These are phyloP conservation scores for Rhodotorula mucilaginosa DNA, from an alignment of 1,284 basidiomycete species.

Conservation along the genomic window DNA sequence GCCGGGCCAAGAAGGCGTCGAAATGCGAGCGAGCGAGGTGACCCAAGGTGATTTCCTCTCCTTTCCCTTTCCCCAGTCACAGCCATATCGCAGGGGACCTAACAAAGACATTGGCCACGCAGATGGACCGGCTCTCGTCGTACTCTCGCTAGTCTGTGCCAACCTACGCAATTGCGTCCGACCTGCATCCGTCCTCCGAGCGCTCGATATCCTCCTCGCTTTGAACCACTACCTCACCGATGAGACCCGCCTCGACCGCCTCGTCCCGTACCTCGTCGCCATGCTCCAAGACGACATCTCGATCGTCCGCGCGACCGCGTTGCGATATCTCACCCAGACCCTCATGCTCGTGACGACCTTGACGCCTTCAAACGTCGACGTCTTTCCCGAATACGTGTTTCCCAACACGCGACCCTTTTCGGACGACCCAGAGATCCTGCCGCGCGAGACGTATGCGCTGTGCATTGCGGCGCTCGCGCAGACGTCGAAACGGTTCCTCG, in stretches of 20 bases:
- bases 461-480: constrained; percentile 80
- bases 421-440: constrained; percentile 79
- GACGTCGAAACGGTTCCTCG: constrained; percentile 77
- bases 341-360: constrained; percentile 81
- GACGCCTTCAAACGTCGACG: constrained; percentile 75
- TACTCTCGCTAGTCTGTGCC: constrained; percentile 80
- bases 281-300: constrained; percentile 81
- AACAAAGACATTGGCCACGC: neutral
- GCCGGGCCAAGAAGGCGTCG: constrained; percentile 49
- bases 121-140: constrained; percentile 77
- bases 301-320: constrained; percentile 71
- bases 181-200: constrained; percentile 80
- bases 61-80: no score
- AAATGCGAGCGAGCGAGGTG: neutral
- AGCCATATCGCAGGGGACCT: no score
- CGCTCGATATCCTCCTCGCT: constrained; percentile 82
- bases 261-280: constrained; percentile 87
- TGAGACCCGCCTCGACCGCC: constrained; percentile 90
- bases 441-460: constrained; percentile 83
- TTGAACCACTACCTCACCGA: constrained; percentile 81
- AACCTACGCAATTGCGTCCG: constrained; percentile 85
- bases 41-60: constrained; percentile 9
- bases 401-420: constrained; percentile 82
- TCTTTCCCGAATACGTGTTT: constrained; percentile 93
- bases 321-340: constrained; percentile 78